Base-by-base conservation (phyloP, 169 alveolate species). In the Plasmodium berghei region DNA sequence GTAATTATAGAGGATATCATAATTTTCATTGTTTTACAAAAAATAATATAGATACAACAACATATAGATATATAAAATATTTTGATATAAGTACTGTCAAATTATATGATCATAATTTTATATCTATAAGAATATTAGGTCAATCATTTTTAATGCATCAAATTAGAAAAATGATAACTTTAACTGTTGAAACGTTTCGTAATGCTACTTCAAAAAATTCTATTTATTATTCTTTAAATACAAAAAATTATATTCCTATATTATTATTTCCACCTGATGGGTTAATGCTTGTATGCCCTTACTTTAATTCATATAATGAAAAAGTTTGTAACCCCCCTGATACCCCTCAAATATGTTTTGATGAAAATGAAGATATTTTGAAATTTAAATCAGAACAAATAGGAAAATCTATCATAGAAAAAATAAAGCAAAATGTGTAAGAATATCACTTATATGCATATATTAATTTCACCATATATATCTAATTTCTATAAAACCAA, bases 81-180 rank as follows among this genome's bases (percentile, higher is more conserved):
- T 73, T 94, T 4, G 90, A 89, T 56, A 91, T 92, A 9, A 73
- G 92, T 28, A 28, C 73, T 34, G 91, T 62, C 3, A 72, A 63
- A 16, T 49, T 90, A 16, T 72, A 16, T 26, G 72, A 61, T 52
- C 54, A 61, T 26, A 72, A 88, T 22, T 86, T 92, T 40, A 89
- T 95, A 34, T 90, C 91, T n/a, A 85, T 95, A 26, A 56, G 72
- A 46, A 94, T 95, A 5, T 80, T 75, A 28, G 97, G 97, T 3
- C 97, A 95, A 74, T 95, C 97, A 55, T 95, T 95, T 61, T 70
- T 95, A 62, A 90, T 92, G 88, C 95, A 95, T 77, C 97, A 95
- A 87, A 95, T 95, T 20, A 90, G 97, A 80, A 95, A 95, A 75
- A 95, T 95, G 97, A 62, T 95, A 4, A 87, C 95, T 6, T 70